Evolutionary conservation across 495 filamentous ascomycete species (phyloP).

Genomic region (Penicillium goetzii): DNA sequence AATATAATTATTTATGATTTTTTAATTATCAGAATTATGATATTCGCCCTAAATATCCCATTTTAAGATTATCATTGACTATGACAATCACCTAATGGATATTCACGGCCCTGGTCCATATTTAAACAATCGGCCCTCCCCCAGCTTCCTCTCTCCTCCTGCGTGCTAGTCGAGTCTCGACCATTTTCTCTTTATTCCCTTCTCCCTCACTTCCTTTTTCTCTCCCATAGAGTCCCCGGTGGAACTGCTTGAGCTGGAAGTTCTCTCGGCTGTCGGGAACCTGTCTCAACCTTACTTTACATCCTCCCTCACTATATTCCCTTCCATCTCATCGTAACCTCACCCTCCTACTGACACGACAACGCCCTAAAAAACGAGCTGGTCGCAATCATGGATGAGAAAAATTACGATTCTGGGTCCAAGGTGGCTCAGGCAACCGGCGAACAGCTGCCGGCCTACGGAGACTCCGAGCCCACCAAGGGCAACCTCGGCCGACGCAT

Average conservation of each 20-base stretch:
- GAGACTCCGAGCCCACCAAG: conserved; percentile 39
- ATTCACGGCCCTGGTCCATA: conserved; percentile 10
- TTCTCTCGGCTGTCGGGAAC: background rate
- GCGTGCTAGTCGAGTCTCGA: background rate
- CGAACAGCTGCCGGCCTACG: conserved; percentile 43
- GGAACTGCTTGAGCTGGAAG: conserved; percentile 8
- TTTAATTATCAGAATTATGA: background rate
- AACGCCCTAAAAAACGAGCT: background rate
- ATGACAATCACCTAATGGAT: conserved; percentile 8
- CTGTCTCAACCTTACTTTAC: background rate
- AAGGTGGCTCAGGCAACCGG: conserved; percentile 27
- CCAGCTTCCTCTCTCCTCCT: background rate
- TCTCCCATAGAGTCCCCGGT: background rate
- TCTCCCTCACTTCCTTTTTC: background rate
- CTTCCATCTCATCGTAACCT: conserved; percentile 2
- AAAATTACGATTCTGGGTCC: conserved; percentile 35
- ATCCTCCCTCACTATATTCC: background rate
- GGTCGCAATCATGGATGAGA: conserved; percentile 43
- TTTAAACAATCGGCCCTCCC: conserved; percentile 11
- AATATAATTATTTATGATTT: background rate
- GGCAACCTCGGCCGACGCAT: conserved; percentile 51
- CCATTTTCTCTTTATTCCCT: background rate
- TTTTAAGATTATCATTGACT: conserved; percentile 3
- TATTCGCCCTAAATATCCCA: background rate
- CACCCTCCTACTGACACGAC: background rate